These are phyloP conservation scores for Zopfia rhizophila DNA, from an alignment of 2,329 filamentous ascomycete species.

Conservation along the genomic window DNA sequence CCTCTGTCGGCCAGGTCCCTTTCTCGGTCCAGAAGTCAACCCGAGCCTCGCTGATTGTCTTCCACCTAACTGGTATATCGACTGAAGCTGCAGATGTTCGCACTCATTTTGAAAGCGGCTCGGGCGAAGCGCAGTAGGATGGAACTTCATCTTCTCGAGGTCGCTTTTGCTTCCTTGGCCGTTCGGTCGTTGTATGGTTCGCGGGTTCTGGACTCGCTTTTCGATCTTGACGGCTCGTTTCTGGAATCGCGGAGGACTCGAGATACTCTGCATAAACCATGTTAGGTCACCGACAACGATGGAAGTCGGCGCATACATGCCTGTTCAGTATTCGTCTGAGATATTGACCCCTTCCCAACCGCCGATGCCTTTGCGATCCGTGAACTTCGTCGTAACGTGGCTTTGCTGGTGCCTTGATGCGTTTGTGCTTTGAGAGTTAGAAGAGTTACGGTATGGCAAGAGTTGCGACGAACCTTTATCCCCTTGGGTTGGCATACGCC, in stretches of 20 bases:
- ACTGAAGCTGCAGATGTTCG: slow-evolving; percentile 16
- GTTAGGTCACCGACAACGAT: slow-evolving; percentile 1
- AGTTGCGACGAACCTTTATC: slow-evolving; percentile 15
- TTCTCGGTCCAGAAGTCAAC: slow-evolving; percentile 24
- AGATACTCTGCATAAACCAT: background rate
- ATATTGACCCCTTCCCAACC: slow-evolving; percentile 11
- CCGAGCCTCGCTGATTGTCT: slow-evolving; percentile 20
- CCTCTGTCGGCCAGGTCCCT: slow-evolving; percentile 26
- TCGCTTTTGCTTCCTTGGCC: slow-evolving; percentile 18
- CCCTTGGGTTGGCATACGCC: slow-evolving; percentile 9
- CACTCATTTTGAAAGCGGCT: slow-evolving; percentile 16
- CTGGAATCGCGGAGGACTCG: background rate
- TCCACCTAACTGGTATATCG: slow-evolving; percentile 10
- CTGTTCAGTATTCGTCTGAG: slow-evolving; percentile 12
- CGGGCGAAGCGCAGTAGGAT: slow-evolving; percentile 11
- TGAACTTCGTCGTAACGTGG: slow-evolving; percentile 11
- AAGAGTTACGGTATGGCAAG: slow-evolving; percentile 8
- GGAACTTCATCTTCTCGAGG: slow-evolving; percentile 17
- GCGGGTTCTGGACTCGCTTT: slow-evolving; percentile 14
- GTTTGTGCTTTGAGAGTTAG: slow-evolving; percentile 16
- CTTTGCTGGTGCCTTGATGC: slow-evolving; percentile 8
- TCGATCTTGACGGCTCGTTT: slow-evolving; percentile 9
- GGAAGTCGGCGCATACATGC: slow-evolving; percentile 1
- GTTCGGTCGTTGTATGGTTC: slow-evolving; percentile 20
- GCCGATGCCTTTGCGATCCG: slow-evolving; percentile 16